A percentile compares a stretch with the other conserved stretches of the same genome.
Conservation (phyloP, 169 alveolate genomes). For the Eimeria tenella region DNA sequence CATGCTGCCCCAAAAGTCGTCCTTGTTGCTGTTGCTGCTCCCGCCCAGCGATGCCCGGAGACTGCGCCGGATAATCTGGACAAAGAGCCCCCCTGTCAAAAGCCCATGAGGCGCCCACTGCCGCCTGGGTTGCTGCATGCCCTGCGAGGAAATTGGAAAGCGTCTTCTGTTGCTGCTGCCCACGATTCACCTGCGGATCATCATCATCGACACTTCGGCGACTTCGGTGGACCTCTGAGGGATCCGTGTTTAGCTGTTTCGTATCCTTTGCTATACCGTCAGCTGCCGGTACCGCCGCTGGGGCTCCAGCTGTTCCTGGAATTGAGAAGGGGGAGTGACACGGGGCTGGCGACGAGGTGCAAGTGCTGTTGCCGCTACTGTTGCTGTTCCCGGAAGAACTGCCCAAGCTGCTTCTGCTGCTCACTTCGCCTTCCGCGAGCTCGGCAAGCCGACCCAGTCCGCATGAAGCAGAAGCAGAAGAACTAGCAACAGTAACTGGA, state of each 20-base stretch:
- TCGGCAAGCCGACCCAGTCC: slow-evolving; percentile 35
- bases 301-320: slow-evolving; percentile 23
- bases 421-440: slow-evolving; percentile 43
- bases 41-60: background rate
- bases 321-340: slow-evolving; percentile 53
- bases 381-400: slow-evolving; percentile 13
- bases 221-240: background rate
- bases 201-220: slow-evolving; percentile 11
- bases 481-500: slow-evolving; percentile 6
- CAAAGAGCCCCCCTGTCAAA: slow-evolving; percentile 34
- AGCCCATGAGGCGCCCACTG: slow-evolving; percentile 49
- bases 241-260: background rate
- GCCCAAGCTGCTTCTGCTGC: slow-evolving; percentile 65
- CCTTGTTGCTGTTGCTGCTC: slow-evolving; percentile 70
- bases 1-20: slow-evolving; percentile 43
- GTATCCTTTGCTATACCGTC: background rate
- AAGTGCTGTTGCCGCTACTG: slow-evolving; percentile 72
- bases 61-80: slow-evolving; percentile 58
- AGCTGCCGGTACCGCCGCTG: background rate
- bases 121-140: background rate
- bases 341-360: slow-evolving; percentile 66
- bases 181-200: background rate
- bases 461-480: slow-evolving; percentile 23
- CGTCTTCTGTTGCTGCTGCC: slow-evolving; percentile 38
- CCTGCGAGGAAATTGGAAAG: background rate